Base-by-base conservation (phyloP, 495 filamentous ascomycete species). In the Neurospora sublineolata region DNA sequence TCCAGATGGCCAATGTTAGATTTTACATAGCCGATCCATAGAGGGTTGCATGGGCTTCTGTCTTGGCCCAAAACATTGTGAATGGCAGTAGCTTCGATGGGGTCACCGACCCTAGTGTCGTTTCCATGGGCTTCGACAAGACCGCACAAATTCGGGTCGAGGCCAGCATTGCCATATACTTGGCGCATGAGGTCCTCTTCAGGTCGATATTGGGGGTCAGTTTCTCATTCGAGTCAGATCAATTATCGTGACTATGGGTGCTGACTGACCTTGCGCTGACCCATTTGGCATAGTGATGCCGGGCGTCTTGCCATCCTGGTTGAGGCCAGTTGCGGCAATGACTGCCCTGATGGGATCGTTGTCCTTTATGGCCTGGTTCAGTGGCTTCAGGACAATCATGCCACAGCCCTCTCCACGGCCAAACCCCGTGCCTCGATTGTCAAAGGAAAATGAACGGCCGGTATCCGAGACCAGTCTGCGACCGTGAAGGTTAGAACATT, bases 391-490 rank as follows among this genome's bases (percentile, higher is more conserved):
- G 23, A 87, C 80, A 2, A 92, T 69, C 37, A 84, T 83, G 46
- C 82, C 86, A 27, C 89, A 80, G 4, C 85, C 90, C 74, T 93
- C 91, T 4, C 84, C 91, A 18, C 90, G 83, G 0, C 80, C 89
- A 75, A 89, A 93, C 0, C 91, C 91, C 72, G 89, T 84, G 20
- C 89, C 91, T 6, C 79, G 71, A 1, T 82, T 80, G 74, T 90
- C 88, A 72, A 91, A 94, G 0, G 87, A 86, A 71, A 87, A 83
- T 46, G 86, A 92, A 11, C 78, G 80, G 5, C 83, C 83, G 1
- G 89, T 92, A 68, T 88, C 87, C 9, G 91, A 93, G 68, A 96
- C 85, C 73, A 97, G 77, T 46, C 82, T 82, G 41, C 12, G 5
- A 4, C 5, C 9, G 18, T 14, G n/a, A 23, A 37, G 11, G 14